Conservation (phyloP, 2,329 filamentous ascomycete species). For the Teratosphaeria pseudoeucalypti region DNA sequence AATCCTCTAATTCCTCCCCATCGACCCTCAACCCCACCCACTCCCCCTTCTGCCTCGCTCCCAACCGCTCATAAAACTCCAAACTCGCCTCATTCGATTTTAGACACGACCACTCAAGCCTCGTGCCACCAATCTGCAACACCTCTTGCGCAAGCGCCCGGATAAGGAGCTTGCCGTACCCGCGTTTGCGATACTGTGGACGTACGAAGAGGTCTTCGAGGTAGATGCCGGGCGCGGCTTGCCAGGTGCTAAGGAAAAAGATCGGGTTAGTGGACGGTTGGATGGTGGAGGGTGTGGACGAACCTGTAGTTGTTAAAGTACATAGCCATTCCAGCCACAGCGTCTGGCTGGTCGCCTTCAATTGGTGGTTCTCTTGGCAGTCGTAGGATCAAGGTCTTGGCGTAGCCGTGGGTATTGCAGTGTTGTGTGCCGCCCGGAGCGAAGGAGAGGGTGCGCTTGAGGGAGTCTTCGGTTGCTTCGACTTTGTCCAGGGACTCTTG, state of each 20-base stretch:
- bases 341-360: conserved; percentile 29
- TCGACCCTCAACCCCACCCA: conserved; percentile 72
- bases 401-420: conserved; percentile 45
- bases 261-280: neutral
- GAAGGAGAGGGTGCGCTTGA: conserved; percentile 70
- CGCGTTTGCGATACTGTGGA: conserved; percentile 57
- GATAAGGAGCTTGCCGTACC: conserved; percentile 70
- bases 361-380: conserved; percentile 27
- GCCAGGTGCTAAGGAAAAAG: conserved; percentile 59
- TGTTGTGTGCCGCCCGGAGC: conserved; percentile 35
- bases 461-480: conserved; percentile 64
- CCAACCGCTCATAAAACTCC: conserved; percentile 61
- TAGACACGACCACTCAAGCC: conserved; percentile 83
- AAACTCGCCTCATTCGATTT: conserved; percentile 91
- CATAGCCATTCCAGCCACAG: conserved; percentile 65
- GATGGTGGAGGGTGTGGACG: neutral
- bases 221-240: conserved; percentile 76
- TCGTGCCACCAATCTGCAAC: conserved; percentile 56
- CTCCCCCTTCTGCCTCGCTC: conserved; percentile 55
- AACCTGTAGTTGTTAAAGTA: conserved; percentile 80
- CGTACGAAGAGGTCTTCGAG: conserved; percentile 88
- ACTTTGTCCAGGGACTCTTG: conserved; percentile 67
- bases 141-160: conserved; percentile 71
- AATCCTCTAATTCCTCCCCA: conserved; percentile 50
- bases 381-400: conserved; percentile 61